phyloP scores from a whole-genome alignment of 768 basidiomycete species.

The Suillus clintonianus region DNA sequence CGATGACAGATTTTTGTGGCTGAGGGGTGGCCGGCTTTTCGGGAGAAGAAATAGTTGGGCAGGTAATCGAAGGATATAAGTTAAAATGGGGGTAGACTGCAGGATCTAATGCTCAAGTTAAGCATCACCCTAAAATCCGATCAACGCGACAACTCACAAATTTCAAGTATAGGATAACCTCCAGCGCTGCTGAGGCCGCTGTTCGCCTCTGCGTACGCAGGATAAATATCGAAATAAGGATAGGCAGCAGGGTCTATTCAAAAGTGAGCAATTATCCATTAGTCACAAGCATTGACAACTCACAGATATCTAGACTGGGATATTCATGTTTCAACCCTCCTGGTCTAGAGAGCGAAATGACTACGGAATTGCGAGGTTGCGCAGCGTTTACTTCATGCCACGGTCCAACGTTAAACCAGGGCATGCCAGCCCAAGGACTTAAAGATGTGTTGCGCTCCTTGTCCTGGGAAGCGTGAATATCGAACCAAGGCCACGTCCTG shows the following conservation, averaged over 20 bases:
- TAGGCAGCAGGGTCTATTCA: constrained; percentile 41
- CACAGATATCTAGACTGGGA: constrained; percentile 31
- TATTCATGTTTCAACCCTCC: constrained; percentile 16
- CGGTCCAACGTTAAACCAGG: constrained; percentile 38
- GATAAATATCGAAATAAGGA: constrained; percentile 46
- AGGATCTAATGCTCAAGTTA: constrained; percentile 31
- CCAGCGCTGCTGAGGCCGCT: background rate
- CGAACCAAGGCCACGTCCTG: background rate
- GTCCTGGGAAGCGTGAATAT: background rate
- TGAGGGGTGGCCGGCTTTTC: background rate
- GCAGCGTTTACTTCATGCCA: constrained; percentile 15
- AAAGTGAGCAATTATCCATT: constrained; percentile 6
- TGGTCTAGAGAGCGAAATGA: constrained; percentile 4
- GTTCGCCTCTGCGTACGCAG: constrained; percentile 14
- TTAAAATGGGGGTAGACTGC: constrained; percentile 43
- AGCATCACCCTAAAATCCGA: background rate
- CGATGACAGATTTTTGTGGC: constrained; percentile 6
- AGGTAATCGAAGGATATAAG: constrained; percentile 35
- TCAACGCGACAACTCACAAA: constrained; percentile 4
- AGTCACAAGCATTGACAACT: constrained; percentile 6
- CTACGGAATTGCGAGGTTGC: background rate
- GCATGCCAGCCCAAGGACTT: constrained; percentile 12
- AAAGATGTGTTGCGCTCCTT: background rate
- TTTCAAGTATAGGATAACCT: constrained; percentile 23
- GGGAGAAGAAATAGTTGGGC: constrained; percentile 2